Base-by-base conservation (phyloP, 2,329 filamentous ascomycete genomes). In the Huntiella decipiens region DNA sequence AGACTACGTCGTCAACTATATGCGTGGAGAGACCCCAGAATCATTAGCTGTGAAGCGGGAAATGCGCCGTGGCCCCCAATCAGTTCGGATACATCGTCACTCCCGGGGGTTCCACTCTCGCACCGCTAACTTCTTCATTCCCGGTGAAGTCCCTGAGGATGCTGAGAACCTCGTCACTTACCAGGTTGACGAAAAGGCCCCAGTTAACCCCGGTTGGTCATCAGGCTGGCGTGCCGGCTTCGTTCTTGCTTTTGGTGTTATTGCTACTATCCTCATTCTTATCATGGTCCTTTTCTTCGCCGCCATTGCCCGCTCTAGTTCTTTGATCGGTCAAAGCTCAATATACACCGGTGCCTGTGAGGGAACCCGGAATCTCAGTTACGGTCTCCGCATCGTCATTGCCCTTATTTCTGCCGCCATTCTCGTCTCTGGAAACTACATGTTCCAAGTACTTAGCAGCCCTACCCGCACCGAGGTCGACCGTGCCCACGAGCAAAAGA, bases 1-100 rank as follows among this genome's bases (percentile, higher is more conserved):
- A 6, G 70, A 73, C 56, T 73, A 73, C 52, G 65, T 73, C 36
- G 61, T 70, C 51, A 67, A 71, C 55, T 73, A 67, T 54, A 61
- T 73, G 50, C 64, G 68, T 36, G 69, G 69, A 39, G 70, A 73
- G 56, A 73, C 69, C 2, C 68, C 70, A 11, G 68, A 72, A 55
- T 65, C 63, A 28, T 53, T 73, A 15, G 68, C 68, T 4, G 58
- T 59, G 47, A 64, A 66, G 52, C 63, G 64, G 50, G 59, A 61
- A 48, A 60, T 58, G 52, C 55, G 52, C 31, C 51, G 37, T 12
- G 45, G 45, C 8, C 32, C 36, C 7, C 47, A 49, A 19, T 38
- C 33, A 15, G 45, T 51, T 31, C 32, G 44, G 2, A 45, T 49
- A 5, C 47, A 46, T 11, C 43, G 43, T 31, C 43, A 49, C n/a